A percentile compares a stretch with the other conserved stretches of the same genome.
Conservation (phyloP, 2,329 filamentous ascomycete species). For the Xylaria multiplex region DNA sequence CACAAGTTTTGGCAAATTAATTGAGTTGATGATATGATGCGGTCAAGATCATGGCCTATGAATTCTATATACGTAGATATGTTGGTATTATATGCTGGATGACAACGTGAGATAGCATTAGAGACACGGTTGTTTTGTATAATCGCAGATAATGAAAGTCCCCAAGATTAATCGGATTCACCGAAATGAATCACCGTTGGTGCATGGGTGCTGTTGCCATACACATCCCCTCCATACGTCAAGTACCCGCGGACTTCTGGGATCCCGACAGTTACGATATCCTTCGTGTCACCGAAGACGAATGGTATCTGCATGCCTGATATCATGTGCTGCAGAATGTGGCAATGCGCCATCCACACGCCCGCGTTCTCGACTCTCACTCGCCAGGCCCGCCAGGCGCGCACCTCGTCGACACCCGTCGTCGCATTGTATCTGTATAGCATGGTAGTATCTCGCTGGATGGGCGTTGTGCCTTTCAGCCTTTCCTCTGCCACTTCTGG, state of each 20-base stretch:
- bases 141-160: background rate
- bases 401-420: constrained; percentile 21
- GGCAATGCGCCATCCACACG: constrained; percentile 33
- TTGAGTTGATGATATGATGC: background rate
- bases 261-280: constrained; percentile 24
- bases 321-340: constrained; percentile 32
- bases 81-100: background rate
- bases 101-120: background rate
- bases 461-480: constrained; percentile 24
- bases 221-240: constrained; percentile 29
- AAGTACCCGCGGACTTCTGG: constrained; percentile 32
- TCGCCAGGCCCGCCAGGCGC: constrained; percentile 30
- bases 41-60: background rate
- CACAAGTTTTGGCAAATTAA: background rate
- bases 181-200: constrained; percentile 30
- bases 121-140: background rate
- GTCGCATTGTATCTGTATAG: constrained; percentile 30
- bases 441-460: constrained; percentile 30
- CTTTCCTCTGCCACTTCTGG: constrained; percentile 22
- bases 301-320: constrained; percentile 32
- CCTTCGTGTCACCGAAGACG: constrained; percentile 27
- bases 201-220: constrained; percentile 32
- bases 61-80: constrained; percentile 1
- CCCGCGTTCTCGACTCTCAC: constrained; percentile 30
- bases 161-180: constrained; percentile 8